Percentiles rank a stretch among this genome's conserved stretches.
These are phyloP conservation scores for Mycena chlorophos DNA, from an alignment of 768 basidiomycete genomes.

Conservation along the genomic window DNA sequence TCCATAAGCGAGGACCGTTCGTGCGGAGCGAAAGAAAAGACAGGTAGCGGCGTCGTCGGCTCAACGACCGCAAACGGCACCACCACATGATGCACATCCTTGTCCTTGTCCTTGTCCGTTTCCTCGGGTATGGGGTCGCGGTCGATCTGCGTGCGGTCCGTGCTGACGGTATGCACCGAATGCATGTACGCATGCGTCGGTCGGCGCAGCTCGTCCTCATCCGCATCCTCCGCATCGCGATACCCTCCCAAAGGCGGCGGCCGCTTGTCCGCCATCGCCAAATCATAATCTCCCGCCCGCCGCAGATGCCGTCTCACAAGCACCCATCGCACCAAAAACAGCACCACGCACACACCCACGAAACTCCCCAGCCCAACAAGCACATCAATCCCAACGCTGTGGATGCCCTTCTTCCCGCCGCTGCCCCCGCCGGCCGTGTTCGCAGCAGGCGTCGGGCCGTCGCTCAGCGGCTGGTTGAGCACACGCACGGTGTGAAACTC, in stretches of 20 bases:
- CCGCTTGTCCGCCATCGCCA: constrained; percentile 6
- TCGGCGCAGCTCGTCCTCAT: constrained; percentile 42
- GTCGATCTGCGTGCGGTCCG: constrained; percentile 33
- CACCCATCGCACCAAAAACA: constrained; percentile 60
- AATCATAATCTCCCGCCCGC: constrained; percentile 3
- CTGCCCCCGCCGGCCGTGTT: constrained; percentile 12
- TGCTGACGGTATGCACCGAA: constrained; percentile 33
- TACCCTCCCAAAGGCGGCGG: constrained; percentile 8
- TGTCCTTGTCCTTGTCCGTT: not conserved
- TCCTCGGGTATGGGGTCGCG: not conserved
- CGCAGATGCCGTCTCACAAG: constrained; percentile 41
- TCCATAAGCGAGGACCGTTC: not conserved
- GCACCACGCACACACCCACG: constrained; percentile 51
- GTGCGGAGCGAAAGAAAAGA: not conserved
- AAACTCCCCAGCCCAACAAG: constrained; percentile 60
- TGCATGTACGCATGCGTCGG: constrained; percentile 36
- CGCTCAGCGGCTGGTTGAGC: constrained; percentile 55
- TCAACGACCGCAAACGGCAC: not conserved
- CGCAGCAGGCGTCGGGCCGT: constrained; percentile 10
- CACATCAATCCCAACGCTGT: constrained; percentile 63
- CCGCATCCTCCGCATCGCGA: constrained; percentile 21
- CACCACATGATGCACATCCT: not conserved
- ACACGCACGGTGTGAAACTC: constrained; percentile 75
- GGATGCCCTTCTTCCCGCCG: constrained; percentile 32
- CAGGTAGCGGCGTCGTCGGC: not conserved